These are phyloP conservation scores for Furcasterigmium furcatum DNA, from an alignment of 2,329 filamentous ascomycete species.

Conservation along the genomic window DNA sequence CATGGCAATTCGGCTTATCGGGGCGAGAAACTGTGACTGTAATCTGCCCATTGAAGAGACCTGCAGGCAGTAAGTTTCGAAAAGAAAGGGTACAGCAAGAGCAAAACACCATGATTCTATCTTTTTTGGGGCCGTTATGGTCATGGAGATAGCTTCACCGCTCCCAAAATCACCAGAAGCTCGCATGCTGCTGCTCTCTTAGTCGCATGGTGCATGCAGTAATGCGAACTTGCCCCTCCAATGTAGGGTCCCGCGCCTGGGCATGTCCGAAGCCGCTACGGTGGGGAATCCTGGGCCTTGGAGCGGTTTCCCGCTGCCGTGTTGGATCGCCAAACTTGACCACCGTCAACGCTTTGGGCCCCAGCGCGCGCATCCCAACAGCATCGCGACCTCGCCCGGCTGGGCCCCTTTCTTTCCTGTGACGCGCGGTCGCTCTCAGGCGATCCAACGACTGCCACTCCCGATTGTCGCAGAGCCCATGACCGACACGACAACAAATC, in stretches of 20 bases:
- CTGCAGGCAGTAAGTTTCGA: too few relatives aligned
- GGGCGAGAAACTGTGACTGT: too few relatives aligned
- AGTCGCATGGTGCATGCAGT: too few relatives aligned
- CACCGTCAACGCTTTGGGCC: background rate
- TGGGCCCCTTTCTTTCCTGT: background rate
- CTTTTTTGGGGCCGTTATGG: too few relatives aligned
- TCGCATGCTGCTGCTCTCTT: too few relatives aligned
- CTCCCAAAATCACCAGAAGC: too few relatives aligned
- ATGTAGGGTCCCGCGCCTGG: background rate
- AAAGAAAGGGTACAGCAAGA: too few relatives aligned
- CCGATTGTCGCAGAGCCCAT: slow-evolving; percentile 27
- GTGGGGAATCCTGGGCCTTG: slow-evolving; percentile 1
- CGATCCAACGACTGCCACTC: background rate
- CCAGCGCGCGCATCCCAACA: background rate
- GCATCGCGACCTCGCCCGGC: background rate
- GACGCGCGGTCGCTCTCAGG: too few relatives aligned
- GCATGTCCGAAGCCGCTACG: background rate
- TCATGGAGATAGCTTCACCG: too few relatives aligned
- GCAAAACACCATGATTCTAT: too few relatives aligned
- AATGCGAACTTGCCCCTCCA: background rate
- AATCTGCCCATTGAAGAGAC: too few relatives aligned
- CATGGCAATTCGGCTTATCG: too few relatives aligned
- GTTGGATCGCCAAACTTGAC: slow-evolving; percentile 1
- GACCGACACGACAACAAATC: slow-evolving; percentile 35
- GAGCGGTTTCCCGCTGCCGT: background rate